Conservation (phyloP, 2,329 filamentous ascomycete species). For the Colletotrichum spinosum region DNA sequence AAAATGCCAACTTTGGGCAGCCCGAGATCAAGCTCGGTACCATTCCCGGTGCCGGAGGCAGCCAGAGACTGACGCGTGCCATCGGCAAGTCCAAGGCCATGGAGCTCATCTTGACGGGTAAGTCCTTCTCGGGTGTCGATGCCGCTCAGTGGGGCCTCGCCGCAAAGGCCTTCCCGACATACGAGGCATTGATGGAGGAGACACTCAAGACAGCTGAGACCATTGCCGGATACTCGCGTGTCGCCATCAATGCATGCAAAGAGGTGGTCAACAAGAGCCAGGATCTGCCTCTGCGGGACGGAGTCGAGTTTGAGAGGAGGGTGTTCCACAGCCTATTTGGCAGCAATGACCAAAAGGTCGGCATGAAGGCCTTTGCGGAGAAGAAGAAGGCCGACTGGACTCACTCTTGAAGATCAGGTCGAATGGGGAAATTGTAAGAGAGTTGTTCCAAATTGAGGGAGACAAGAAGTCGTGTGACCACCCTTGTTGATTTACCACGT, state of each 20-base stretch:
- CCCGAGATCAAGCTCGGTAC: slow-evolving; percentile 96
- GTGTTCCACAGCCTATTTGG: slow-evolving; percentile 95
- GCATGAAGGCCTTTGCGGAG: slow-evolving; percentile 93
- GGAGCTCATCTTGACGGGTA: slow-evolving; percentile 90
- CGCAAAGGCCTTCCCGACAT: slow-evolving; percentile 81
- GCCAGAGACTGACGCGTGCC: slow-evolving; percentile 85
- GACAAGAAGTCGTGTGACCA: slow-evolving; percentile 24
- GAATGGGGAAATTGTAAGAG: slow-evolving; percentile 15
- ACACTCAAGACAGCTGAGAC: slow-evolving; percentile 87
- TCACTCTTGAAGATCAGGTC: slow-evolving; percentile 68
- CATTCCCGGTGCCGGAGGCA: slow-evolving; percentile 92
- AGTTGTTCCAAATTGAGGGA: slow-evolving; percentile 22
- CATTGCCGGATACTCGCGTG: slow-evolving; percentile 86
- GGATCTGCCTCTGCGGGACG: slow-evolving; percentile 86
- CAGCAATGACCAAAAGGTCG: slow-evolving; percentile 96
- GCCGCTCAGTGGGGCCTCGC: slow-evolving; percentile 93
- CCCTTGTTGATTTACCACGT: neutral
- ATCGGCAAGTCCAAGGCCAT: slow-evolving; percentile 89
- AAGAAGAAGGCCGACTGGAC: slow-evolving; percentile 95
- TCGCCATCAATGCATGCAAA: slow-evolving; percentile 92
- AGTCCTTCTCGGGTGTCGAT: slow-evolving; percentile 84
- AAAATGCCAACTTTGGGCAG: slow-evolving; percentile 90
- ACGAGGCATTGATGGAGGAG: slow-evolving; percentile 85
- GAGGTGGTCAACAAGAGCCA: slow-evolving; percentile 99
- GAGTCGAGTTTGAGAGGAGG: slow-evolving; percentile 93